Conservation (phyloP, 2,329 filamentous ascomycete genomes). For the Fusarium solani-melongenae region DNA sequence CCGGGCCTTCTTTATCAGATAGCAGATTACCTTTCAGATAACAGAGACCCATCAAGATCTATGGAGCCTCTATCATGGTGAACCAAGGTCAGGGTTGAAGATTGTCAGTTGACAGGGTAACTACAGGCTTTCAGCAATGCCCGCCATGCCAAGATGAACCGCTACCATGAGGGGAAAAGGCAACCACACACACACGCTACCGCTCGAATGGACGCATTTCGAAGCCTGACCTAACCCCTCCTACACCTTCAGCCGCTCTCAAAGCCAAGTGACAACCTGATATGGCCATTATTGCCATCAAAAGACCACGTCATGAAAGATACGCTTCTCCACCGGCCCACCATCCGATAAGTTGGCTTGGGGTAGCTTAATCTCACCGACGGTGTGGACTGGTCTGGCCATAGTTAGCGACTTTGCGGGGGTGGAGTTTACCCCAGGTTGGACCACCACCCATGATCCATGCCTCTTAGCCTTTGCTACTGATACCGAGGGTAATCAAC, state of each 20-base stretch:
- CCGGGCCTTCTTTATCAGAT: not conserved
- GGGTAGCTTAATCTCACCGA: not conserved
- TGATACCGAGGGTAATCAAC: not conserved
- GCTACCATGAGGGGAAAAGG: not conserved
- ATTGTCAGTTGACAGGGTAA: not conserved
- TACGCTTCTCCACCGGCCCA: not conserved
- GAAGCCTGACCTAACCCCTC: not conserved
- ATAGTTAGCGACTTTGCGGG: conserved; percentile 7
- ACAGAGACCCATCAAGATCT: not conserved
- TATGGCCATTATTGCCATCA: not conserved
- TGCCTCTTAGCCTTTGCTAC: not conserved
- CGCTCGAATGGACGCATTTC: not conserved
- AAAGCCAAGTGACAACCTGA: not conserved
- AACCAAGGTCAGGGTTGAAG: not conserved
- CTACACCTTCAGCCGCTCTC: not conserved
- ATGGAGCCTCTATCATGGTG: not conserved
- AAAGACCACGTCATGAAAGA: not conserved
- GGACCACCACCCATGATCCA: not conserved
- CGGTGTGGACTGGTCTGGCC: conserved; percentile 4
- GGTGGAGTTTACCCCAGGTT: conserved; percentile 9
- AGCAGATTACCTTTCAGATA: not conserved
- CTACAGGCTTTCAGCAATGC: not conserved
- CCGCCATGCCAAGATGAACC: not conserved
- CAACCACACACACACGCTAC: not conserved
- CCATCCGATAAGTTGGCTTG: not conserved